These are phyloP conservation scores for Linnemannia zychae DNA, from an alignment of 192 early-diverging fungal genomes.

Conservation along the genomic window DNA sequence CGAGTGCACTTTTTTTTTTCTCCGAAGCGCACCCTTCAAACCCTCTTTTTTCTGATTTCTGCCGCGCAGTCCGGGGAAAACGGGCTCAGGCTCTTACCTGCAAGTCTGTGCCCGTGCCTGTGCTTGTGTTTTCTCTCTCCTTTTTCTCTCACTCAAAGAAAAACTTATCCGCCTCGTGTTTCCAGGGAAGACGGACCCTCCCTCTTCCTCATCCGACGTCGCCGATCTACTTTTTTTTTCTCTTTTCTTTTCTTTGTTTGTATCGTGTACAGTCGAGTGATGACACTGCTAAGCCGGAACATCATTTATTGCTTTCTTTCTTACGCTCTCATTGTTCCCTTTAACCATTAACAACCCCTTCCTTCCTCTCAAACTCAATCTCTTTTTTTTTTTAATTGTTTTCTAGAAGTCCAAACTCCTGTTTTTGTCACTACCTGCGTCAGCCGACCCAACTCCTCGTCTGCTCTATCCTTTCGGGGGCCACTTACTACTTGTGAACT, in stretches of 20 bases:
- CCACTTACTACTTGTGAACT: neutral
- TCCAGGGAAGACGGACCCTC: neutral
- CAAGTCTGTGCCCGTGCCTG: neutral
- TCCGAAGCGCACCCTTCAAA: neutral
- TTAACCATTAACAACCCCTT: neutral
- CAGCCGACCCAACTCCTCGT: neutral
- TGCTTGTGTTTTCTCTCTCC: neutral
- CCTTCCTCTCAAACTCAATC: neutral
- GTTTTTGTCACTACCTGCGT: neutral
- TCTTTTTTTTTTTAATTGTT: neutral
- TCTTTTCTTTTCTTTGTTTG: neutral
- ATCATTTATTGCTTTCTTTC: neutral
- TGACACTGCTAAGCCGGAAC: slow-evolving; percentile 1
- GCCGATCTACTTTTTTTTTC: slow-evolving; percentile 7
- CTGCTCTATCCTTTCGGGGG: neutral
- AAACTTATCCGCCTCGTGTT: neutral
- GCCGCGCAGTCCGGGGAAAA: neutral
- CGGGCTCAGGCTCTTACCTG: neutral
- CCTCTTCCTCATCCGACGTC: neutral
- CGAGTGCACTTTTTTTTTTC: neutral
- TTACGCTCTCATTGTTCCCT: neutral
- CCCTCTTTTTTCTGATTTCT: neutral
- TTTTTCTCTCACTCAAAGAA: neutral
- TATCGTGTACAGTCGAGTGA: neutral
- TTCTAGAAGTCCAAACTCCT: neutral